Percentiles rank a stretch among this genome's conserved stretches.
These are phyloP conservation scores for Didymella sp. DNA, from an alignment of 2,329 filamentous ascomycete genomes.

Conservation along the genomic window DNA sequence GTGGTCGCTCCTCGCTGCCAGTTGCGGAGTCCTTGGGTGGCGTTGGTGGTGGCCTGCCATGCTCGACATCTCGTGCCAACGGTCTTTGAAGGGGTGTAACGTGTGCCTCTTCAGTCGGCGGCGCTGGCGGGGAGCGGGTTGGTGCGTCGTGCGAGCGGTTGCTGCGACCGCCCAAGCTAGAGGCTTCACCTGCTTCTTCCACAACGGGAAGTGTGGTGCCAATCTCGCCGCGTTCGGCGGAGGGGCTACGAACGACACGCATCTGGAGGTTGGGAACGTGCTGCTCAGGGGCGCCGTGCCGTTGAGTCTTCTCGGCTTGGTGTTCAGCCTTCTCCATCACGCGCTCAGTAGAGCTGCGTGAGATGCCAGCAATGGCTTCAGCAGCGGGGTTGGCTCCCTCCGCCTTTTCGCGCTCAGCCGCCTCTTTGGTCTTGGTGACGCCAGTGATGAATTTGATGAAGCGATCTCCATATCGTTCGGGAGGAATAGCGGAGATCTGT, in stretches of 20 bases:
- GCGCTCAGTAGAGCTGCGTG: constrained; percentile 56
- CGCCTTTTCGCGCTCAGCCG: constrained; percentile 67
- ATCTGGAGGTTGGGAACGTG: constrained; percentile 69
- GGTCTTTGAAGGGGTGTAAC: constrained; percentile 25
- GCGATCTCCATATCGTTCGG: constrained; percentile 88
- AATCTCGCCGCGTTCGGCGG: constrained; percentile 62
- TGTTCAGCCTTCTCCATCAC: constrained; percentile 68
- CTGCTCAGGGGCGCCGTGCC: constrained; percentile 56
- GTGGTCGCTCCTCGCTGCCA: constrained; percentile 40
- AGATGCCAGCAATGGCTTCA: constrained; percentile 50
- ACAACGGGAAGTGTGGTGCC: constrained; percentile 78
- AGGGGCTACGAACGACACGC: constrained; percentile 63
- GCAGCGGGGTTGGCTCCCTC: constrained; percentile 48
- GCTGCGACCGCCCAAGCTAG: constrained; percentile 68
- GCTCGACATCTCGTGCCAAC: constrained; percentile 36
- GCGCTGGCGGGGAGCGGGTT: constrained; percentile 17
- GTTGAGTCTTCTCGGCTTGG: constrained; percentile 65
- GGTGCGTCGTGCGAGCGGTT: constrained; percentile 44
- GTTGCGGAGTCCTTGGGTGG: constrained; percentile 49
- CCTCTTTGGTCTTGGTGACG: constrained; percentile 88
- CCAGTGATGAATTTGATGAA: constrained; percentile 92
- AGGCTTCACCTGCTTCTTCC: constrained; percentile 83
- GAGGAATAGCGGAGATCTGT: constrained; percentile 91
- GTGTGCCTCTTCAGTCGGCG: constrained; percentile 33
- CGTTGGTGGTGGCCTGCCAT: constrained; percentile 49